These are phyloP conservation scores for Cubamyces sp. DNA, from an alignment of 768 basidiomycete genomes.

Conservation along the genomic window DNA sequence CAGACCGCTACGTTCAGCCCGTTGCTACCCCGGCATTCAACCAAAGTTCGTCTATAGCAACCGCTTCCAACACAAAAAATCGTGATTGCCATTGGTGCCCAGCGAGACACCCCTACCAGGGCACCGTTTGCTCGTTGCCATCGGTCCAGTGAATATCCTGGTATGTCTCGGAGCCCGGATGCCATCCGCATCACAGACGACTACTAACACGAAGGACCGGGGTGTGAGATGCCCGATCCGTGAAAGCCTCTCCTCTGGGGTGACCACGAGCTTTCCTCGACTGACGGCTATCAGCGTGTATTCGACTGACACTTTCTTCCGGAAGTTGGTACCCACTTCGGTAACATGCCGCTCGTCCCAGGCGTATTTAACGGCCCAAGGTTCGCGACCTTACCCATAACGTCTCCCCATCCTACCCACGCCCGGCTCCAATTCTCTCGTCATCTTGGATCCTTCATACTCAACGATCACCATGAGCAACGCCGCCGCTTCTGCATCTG, in stretches of 20 bases:
- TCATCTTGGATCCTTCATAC: too few relatives aligned
- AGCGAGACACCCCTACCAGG: too few relatives aligned
- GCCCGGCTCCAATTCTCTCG: background rate
- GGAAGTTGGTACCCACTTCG: background rate
- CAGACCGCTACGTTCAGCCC: too few relatives aligned
- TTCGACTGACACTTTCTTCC: background rate
- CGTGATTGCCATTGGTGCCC: too few relatives aligned
- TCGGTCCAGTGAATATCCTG: too few relatives aligned
- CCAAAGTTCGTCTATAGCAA: too few relatives aligned
- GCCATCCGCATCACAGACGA: background rate
- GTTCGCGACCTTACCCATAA: too few relatives aligned
- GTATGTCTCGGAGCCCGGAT: background rate
- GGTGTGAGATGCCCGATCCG: background rate
- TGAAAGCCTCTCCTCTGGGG: background rate
- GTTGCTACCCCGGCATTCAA: too few relatives aligned
- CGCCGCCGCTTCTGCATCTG: background rate
- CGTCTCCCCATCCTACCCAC: background rate
- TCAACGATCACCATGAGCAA: slow-evolving; percentile 3
- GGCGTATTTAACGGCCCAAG: background rate
- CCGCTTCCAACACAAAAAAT: too few relatives aligned
- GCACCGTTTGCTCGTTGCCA: too few relatives aligned
- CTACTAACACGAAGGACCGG: background rate
- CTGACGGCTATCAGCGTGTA: background rate
- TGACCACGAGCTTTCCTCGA: background rate
- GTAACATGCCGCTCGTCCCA: background rate